Percentiles rank a stretch among this genome's conserved stretches.
These are phyloP conservation scores for Sarocladium brachiariae DNA, from an alignment of 2,329 filamentous ascomycete species.

Conservation along the genomic window DNA sequence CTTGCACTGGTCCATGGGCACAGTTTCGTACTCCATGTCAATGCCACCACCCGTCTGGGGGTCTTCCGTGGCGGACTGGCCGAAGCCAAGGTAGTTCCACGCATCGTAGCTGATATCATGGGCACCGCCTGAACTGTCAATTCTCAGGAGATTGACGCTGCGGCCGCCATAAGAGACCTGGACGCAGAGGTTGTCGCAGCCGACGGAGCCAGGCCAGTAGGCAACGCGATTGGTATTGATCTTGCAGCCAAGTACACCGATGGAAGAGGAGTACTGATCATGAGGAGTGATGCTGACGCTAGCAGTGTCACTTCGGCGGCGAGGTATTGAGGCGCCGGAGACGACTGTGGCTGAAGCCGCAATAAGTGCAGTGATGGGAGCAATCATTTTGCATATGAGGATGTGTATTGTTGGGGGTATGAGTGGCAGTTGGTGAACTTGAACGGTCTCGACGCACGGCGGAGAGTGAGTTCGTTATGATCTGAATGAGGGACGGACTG, in stretches of 20 bases:
- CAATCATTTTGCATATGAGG: conserved; percentile 17
- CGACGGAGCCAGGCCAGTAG: conserved; percentile 49
- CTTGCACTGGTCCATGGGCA: conserved; percentile 40
- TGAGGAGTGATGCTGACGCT: conserved; percentile 35
- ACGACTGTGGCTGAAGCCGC: conserved; percentile 18
- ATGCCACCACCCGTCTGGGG: conserved; percentile 44
- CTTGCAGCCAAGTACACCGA: conserved; percentile 54
- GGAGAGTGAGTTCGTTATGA: background rate
- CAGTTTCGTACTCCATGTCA: conserved; percentile 42
- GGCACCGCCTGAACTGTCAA: conserved; percentile 50
- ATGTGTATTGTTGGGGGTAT: background rate
- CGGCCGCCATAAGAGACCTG: conserved; percentile 42
- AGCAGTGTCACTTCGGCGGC: conserved; percentile 10
- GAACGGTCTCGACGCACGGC: conserved; percentile 9
- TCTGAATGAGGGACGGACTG: conserved; percentile 4
- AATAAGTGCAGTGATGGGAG: conserved; percentile 16
- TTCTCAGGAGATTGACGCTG: conserved; percentile 48
- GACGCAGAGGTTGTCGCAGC: conserved; percentile 52
- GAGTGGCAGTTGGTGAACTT: background rate
- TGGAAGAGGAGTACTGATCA: conserved; percentile 47
- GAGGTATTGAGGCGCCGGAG: conserved; percentile 16
- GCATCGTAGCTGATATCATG: conserved; percentile 56
- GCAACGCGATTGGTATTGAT: conserved; percentile 54
- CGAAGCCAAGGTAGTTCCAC: conserved; percentile 51
- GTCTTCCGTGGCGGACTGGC: conserved; percentile 36